A percentile compares a stretch with the other conserved stretches of the same genome.
phyloP scores from a whole-genome alignment of 1,284 basidiomycete genomes.

The Flammula alnicola region DNA sequence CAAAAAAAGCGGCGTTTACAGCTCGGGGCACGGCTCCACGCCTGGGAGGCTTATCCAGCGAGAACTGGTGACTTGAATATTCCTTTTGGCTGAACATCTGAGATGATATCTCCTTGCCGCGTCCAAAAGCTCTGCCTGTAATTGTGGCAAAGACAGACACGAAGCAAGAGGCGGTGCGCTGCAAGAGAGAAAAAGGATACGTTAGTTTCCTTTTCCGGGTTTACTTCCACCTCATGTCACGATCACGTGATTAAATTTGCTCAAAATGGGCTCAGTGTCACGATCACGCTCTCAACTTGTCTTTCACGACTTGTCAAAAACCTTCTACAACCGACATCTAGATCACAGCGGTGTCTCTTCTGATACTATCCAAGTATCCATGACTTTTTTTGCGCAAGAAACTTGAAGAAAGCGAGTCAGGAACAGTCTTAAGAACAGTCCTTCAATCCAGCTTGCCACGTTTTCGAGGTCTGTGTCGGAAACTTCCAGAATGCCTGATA shows the following conservation, averaged over 20 bases:
- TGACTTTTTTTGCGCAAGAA: too few species aligned
- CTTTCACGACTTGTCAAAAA: slow-evolving; percentile 5
- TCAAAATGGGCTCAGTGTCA: background rate
- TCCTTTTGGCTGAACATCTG: slow-evolving; percentile 15
- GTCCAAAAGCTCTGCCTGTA: slow-evolving; percentile 19
- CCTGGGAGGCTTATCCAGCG: background rate
- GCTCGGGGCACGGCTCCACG: slow-evolving; percentile 17
- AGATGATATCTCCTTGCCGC: slow-evolving; percentile 8
- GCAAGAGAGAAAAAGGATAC: background rate
- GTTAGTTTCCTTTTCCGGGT: slow-evolving; percentile 7
- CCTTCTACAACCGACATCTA: slow-evolving; percentile 1
- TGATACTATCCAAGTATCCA: too few species aligned
- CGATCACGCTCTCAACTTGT: background rate
- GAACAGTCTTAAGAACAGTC: too few species aligned
- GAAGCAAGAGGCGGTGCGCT: slow-evolving; percentile 15
- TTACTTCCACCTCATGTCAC: too few species aligned
- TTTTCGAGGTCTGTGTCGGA: slow-evolving; percentile 12
- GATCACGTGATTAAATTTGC: slow-evolving; percentile 1
- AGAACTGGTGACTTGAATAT: slow-evolving; percentile 14
- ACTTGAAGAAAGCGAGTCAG: too few species aligned
- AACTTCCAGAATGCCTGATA: too few species aligned
- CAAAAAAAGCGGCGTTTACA: slow-evolving; percentile 20
- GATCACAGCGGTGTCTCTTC: too few species aligned
- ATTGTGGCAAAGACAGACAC: slow-evolving; percentile 3
- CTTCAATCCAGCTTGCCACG: slow-evolving; percentile 13